Evolutionary conservation across 768 basidiomycete genomes (phyloP).

Genomic region (Gelatoporia subvermispora): DNA sequence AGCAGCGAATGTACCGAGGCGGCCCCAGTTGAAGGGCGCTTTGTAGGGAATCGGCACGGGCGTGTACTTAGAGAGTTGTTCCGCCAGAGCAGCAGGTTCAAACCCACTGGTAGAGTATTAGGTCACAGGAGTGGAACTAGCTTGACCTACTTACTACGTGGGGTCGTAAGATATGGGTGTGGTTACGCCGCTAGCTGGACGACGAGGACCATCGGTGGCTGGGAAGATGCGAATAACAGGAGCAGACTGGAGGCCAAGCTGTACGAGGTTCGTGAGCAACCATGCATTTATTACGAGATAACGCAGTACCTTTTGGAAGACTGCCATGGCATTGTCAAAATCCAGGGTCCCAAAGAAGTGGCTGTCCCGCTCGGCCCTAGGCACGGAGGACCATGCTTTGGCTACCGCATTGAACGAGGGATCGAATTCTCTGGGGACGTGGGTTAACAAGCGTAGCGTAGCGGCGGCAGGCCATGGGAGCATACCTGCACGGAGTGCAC

Average conservation of each 20-base stretch:
- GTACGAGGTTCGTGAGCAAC: conserved; percentile 4
- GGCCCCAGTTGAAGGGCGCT: conserved; percentile 71
- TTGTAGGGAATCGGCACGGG: conserved; percentile 79
- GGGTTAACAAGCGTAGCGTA: neutral
- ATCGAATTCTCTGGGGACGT: conserved; percentile 66
- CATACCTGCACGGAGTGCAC: conserved; percentile 91
- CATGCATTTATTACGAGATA: neutral
- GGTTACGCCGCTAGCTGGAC: conserved; percentile 50
- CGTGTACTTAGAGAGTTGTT: conserved; percentile 68
- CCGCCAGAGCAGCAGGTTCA: conserved; percentile 69
- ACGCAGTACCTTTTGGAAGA: conserved; percentile 76
- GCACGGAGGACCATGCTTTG: conserved; percentile 69
- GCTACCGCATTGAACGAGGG: conserved; percentile 80
- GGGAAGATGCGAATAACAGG: conserved; percentile 79
- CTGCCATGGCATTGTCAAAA: conserved; percentile 68
- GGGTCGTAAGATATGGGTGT: conserved; percentile 73
- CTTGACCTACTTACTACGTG: conserved; percentile 44
- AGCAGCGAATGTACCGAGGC: conserved; percentile 41
- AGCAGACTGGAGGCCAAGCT: conserved; percentile 83
- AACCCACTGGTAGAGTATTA: conserved; percentile 61
- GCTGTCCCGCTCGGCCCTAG: conserved; percentile 56
- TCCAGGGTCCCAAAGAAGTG: conserved; percentile 95
- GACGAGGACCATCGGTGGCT: conserved; percentile 65
- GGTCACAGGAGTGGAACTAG: neutral
- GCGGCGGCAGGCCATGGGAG: neutral